Base-by-base conservation (phyloP, 1,284 basidiomycete genomes). In the Apiotrichum laibachii region DNA sequence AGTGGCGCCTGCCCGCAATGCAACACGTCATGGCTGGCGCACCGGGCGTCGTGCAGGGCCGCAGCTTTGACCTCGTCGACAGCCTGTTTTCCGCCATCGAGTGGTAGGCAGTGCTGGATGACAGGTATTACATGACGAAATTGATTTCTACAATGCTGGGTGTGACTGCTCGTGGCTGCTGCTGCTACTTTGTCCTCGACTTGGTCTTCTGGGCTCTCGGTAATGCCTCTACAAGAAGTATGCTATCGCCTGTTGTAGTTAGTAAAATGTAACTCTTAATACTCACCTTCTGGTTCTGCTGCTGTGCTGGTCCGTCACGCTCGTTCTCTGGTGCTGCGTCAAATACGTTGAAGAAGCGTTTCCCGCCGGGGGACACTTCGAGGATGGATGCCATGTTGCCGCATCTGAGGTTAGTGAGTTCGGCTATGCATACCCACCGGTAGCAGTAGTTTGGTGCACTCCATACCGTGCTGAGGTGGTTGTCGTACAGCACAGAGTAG, bases 281-380 rank as follows among this genome's bases (percentile, higher is more conserved):
- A 39, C 66, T 54, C 50, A 71, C 72, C 60, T 72, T 73, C 54
- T 47, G 47, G 21, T 69, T 66, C 60, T 72, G 71, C 62, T 77
- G 73, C 63, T 78, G 77, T 61, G 66, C 72, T 18, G 77, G 77
- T 33, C 77, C 77, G 59, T 79, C 77, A 31, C 76, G 67, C 70
- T 77, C 95, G 75, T 99, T 99, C 78, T 99, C 96, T 11, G 96
- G 96, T 6, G 96, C 96, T 4, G 96, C 96, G 68, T 96, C 92
- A 72, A 99, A 80, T 2, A 98, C 96, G 69, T 99, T 99, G 78
- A 99, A 99, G 79, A 90, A 93, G 83, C 91, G 90, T 53, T 80
- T 75, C 47, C 88, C 92, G 34, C 87, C 90, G 1, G 95, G 95
- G 0, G 92, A 90, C 26, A 99, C 91, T 80, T 99, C 95, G 55